Evolutionary conservation across 768 basidiomycete genomes (phyloP).

Genomic region (Filobasidium wieringae): DNA sequence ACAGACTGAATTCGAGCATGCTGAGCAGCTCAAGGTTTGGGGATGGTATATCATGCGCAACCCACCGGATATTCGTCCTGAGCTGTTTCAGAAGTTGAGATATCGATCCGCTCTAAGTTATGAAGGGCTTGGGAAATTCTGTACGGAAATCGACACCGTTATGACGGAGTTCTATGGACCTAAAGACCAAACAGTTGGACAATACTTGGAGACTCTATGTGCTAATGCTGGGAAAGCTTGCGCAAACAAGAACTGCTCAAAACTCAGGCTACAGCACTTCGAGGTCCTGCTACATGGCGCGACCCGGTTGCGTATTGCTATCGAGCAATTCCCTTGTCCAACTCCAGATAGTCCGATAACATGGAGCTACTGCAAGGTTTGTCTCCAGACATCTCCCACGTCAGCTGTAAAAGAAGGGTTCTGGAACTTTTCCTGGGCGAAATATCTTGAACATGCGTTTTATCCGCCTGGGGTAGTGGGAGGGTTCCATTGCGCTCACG

Average conservation of each 20-base stretch:
- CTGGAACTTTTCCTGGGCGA: constrained; percentile 85
- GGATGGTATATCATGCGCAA: constrained; percentile 89
- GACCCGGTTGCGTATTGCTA: constrained; percentile 65
- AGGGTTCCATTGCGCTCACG: constrained; percentile 86
- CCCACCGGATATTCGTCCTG: constrained; percentile 71
- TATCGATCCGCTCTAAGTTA: constrained; percentile 72
- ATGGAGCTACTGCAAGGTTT: constrained; percentile 61
- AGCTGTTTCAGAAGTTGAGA: constrained; percentile 82
- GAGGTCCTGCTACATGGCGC: constrained; percentile 85
- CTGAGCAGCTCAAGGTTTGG: constrained; percentile 82
- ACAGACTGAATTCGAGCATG: constrained; percentile 63
- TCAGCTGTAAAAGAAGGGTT: constrained; percentile 88
- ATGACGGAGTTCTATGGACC: constrained; percentile 83
- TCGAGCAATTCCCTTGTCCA: constrained; percentile 54
- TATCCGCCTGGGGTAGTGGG: constrained; percentile 72
- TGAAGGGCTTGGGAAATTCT: constrained; percentile 63
- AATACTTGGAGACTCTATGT: constrained; percentile 71
- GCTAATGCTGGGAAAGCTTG: constrained; percentile 51
- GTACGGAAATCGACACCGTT: constrained; percentile 49
- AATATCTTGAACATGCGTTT: constrained; percentile 90
- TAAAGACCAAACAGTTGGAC: constrained; percentile 82
- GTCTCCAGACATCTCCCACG: constrained; percentile 70
- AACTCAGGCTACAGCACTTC: constrained; percentile 70
- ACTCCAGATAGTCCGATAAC: constrained; percentile 49
- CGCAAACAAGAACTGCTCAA: constrained; percentile 68